Evolutionary conservation across 2,329 filamentous ascomycete genomes (phyloP), one percentile per base, ranked within the genome.

Genomic region (Dothistroma pini): DNA sequence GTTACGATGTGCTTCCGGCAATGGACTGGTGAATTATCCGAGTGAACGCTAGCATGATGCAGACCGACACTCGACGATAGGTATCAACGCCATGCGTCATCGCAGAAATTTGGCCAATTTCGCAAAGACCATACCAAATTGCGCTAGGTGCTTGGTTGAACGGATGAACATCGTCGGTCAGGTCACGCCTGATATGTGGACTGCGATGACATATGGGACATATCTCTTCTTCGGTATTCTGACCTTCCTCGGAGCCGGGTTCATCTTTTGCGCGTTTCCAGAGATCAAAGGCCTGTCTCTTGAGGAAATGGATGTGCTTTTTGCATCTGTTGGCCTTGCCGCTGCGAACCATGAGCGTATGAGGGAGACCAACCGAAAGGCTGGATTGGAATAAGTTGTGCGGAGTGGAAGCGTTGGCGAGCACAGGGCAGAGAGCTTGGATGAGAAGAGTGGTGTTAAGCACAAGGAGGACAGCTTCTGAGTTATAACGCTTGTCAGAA

Each of bases 31-130:
- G 50, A 58, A 12, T 58, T 6, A 29, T 6, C 25, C 6, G 25
- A 6, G 25, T 29, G 6, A 29, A 3, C 6, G 3, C 3, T 29
- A 29, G 25, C 25, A 29, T 6, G 6, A 29, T 6, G 25, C 48
- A 51, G 21, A 31, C 48, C 29, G 1, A 51, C 29, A 11, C 48
- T 50, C 35, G 14, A 35, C 49, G 12, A 14, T 11, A 47, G 66
- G 68, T 12, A 79, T 81, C 63, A 80, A 81, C 58, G 78, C 78
- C 0, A 70, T 75, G n/a, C 44, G 80, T 92, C 58, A 83, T 90
- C 0, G 84, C 87, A 1, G 89, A 91, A 75, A 85, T 92, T 48
- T 92, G 87, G 86, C 89, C 89, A 0, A 75, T 91, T 5, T 86
- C 83, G 60, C 86, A 85, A 10, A 82, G 88, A 1, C 83, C 89